Base-by-base conservation (phyloP, 805 yeast species). In the Metschnikowia anglica region DNA sequence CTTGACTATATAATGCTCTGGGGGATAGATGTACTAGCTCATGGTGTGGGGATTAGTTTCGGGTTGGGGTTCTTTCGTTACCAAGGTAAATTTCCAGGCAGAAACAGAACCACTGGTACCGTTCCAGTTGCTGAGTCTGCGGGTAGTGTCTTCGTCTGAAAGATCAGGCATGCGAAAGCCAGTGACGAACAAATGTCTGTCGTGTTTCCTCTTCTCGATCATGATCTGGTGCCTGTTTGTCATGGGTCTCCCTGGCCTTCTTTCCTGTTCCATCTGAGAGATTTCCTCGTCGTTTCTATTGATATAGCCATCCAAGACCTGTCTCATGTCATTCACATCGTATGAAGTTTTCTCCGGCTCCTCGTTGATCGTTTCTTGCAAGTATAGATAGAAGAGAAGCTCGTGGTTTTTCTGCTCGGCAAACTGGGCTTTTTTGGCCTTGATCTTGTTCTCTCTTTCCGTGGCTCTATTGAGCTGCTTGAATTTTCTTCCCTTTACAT, bases 221-320 rank as follows among this genome's bases (percentile, higher is more conserved):
- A 89, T 62, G 17, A 77, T 55, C 51, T 80, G 81, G 55, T 88
- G 96, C 58, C 80, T 80, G 47, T 76, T 77, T 5, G 85, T 65
- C 13, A 86, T 75, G 8, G 99, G 96, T 66, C 98, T 77, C 13
- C 95, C 95, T n/a, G 89, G 80, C 59, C 96, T 78, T 70, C 96
- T 79, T 41, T 74, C 78, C 4, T 60, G 63, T 47, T 74, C 77
- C 43, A 87, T 68, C 39, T 70, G 70, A n/a, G 76, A 76, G 39
- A 91, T 60, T 59, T 90, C 97, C 12, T 79, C 88, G 55, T 84
- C 86, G 55, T 82, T 83, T 61, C 96, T 76, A 12, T 74, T 61
- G 11, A 90, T 67, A 73, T 58, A 87, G 28, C 77, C 77, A 45
- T 77, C 77, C 37, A 87, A 72, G 47, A 89, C 76, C 0, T 67